phyloP scores from a whole-genome alignment of 2,329 filamentous ascomycete species.

The Aspergillus oerlinghausenensis region DNA sequence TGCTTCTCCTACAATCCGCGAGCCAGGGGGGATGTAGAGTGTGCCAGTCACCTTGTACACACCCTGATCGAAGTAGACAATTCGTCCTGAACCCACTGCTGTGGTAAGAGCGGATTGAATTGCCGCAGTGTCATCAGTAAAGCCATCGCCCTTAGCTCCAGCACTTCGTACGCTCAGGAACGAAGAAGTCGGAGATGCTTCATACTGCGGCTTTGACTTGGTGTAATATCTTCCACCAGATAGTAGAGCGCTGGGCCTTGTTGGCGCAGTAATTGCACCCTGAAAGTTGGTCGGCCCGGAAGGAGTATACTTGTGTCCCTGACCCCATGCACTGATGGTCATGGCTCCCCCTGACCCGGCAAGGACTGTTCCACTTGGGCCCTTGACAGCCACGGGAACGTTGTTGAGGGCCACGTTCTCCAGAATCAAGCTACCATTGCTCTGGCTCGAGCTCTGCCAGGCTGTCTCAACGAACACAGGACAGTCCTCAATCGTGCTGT shows the following conservation, averaged over 20 bases:
- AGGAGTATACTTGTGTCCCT: conserved; percentile 43
- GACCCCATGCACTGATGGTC: conserved; percentile 39
- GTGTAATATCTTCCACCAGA: conserved; percentile 42
- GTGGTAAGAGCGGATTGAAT: conserved; percentile 54
- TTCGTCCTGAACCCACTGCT: conserved; percentile 45
- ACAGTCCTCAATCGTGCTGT: conserved; percentile 50
- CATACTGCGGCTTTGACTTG: conserved; percentile 54
- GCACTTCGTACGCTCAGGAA: conserved; percentile 44
- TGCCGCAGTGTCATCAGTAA: conserved; percentile 56
- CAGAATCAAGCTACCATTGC: conserved; percentile 49
- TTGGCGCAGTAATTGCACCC: conserved; percentile 41
- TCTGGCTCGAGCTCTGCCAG: conserved; percentile 38
- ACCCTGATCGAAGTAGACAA: conserved; percentile 56
- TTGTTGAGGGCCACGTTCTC: conserved; percentile 53
- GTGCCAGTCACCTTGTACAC: conserved; percentile 48
- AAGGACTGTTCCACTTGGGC: conserved; percentile 34
- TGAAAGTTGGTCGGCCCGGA: conserved; percentile 42
- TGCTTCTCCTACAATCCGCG: conserved; percentile 52
- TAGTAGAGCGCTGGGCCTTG: conserved; percentile 43
- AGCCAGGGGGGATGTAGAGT: conserved; percentile 45
- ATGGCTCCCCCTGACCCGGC: conserved; percentile 31
- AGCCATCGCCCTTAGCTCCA: conserved; percentile 50
- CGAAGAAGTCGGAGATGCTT: conserved; percentile 28
- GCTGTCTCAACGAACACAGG: conserved; percentile 48
- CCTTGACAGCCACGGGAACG: conserved; percentile 43